Evolutionary conservation across 108 stramenopile genomes (phyloP), one percentile per base, ranked within the genome.

Genomic region (Pinguiococcus pyrenoidosus): DNA sequence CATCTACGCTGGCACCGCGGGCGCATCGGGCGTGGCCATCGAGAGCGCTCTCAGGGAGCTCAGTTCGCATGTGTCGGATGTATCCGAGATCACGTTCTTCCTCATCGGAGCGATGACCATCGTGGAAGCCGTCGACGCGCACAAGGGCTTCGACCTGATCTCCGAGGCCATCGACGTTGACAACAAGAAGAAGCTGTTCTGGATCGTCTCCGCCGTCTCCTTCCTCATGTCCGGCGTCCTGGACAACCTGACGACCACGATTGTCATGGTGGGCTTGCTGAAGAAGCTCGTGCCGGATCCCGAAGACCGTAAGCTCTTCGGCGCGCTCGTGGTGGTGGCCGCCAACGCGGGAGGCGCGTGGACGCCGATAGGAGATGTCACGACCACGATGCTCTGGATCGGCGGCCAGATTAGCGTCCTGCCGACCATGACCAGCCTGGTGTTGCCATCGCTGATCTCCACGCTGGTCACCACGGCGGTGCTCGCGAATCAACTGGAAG

Each of bases 311-410:
- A 67, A 74, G 29, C 73, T 90, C 21, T 90, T 90, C 56, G 88
- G 88, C 37, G 88, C 85, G 7, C 84, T 90, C 85, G 85, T 90
- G 16, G 88, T 87, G 18, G 84, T 90, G 25, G 88, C 88, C 32
- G 85, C 88, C 21, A 90, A 90, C 60, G 88, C 88, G 36, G 88
- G 88, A 25, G 88, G 88, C 32, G 88, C 86, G 14, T 90, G 88
- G 88, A 90, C 88, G 5, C 88, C 88, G 3, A 90, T 90, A 49
- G 88, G 88, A 39, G 88, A 90, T 62, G 84, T 90, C 30, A 90
- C 88, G 10, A 90, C 88, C 5, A 90, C 88, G 7, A 90, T 90
- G 88, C 78, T 90, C 23, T 90, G 88, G 88, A 90, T 90, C 36
- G 86, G 82, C 54, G 68, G 83, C 44, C 74, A 90, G 28, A 74